Conservation (phyloP, 176 grass and related monocot genomes). For the Oryza brachyantha region DNA sequence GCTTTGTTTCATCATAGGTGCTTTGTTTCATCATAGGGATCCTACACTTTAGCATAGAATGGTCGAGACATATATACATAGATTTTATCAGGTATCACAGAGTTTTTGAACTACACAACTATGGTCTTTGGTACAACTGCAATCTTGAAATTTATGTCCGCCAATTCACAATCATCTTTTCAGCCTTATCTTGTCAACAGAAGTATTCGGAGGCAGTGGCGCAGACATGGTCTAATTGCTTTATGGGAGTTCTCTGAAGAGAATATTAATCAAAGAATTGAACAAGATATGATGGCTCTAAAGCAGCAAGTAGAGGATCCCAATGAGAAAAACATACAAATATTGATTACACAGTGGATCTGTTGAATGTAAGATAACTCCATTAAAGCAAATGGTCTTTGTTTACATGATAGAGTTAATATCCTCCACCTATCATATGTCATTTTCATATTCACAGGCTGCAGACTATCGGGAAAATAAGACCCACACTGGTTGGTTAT, state of each 20-base stretch:
- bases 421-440: too few species aligned
- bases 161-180: conserved; percentile 26
- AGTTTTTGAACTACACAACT: conserved; percentile 18
- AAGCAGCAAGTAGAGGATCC: conserved; percentile 56
- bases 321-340: conserved; percentile 85
- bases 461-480: conserved; percentile 92
- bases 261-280: conserved; percentile 71
- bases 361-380: conserved; percentile 84
- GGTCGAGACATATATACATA: conserved; percentile 94
- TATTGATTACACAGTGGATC: conserved; percentile 99
- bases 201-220: conserved; percentile 91
- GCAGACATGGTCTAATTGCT: conserved; percentile 83
- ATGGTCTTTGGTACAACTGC: conserved; percentile 5
- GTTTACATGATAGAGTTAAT: conserved; percentile 13
- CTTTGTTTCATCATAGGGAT: conserved; percentile 94
- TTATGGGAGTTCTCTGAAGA: conserved; percentile 93
- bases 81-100: conserved; percentile 82
- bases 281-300: conserved; percentile 29
- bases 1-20: conserved; percentile 87
- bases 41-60: conserved; percentile 91
- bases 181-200: conserved; percentile 88
- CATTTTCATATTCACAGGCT: too few species aligned
- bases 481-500: conserved; percentile 95
- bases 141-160: conserved; percentile 15
- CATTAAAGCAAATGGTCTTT: conserved; percentile 8